A percentile compares a stretch with the other conserved stretches of the same genome.
Evolutionary conservation across 2,329 filamentous ascomycete genomes (phyloP).

Genomic region (Trichoderma koningiopsis): DNA sequence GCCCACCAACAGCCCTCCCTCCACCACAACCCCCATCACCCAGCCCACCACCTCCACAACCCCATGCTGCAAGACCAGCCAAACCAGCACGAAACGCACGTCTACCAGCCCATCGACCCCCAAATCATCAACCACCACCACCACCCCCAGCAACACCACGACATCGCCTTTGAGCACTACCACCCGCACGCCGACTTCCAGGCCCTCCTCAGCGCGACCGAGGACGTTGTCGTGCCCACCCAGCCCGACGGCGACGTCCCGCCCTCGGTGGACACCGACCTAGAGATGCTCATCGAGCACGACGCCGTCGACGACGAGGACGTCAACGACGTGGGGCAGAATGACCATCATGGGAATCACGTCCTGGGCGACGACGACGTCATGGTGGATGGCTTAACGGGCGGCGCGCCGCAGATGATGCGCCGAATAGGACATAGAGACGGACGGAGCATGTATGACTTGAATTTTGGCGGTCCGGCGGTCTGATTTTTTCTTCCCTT

Average conservation of each 20-base stretch:
- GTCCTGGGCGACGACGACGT: slow-evolving; percentile 28
- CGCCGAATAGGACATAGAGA: slow-evolving; percentile 32
- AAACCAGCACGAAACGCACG: slow-evolving; percentile 35
- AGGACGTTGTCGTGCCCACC: slow-evolving; percentile 35
- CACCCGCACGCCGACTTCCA: slow-evolving; percentile 55
- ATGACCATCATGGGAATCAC: not conserved
- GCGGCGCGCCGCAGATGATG: slow-evolving; percentile 9
- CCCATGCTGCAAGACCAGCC: slow-evolving; percentile 40
- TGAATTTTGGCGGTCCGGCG: slow-evolving; percentile 33
- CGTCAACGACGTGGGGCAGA: slow-evolving; percentile 28
- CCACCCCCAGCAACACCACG: slow-evolving; percentile 28
- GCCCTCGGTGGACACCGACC: slow-evolving; percentile 50
- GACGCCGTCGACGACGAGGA: slow-evolving; percentile 48
- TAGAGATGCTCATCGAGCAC: slow-evolving; percentile 56
- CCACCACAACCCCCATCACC: slow-evolving; percentile 26
- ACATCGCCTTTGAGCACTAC: slow-evolving; percentile 46
- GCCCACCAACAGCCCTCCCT: slow-evolving; percentile 55
- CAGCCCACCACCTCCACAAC: slow-evolving; percentile 37
- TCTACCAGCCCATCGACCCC: slow-evolving; percentile 61
- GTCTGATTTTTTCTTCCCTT: slow-evolving; percentile 17
- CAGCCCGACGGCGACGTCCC: slow-evolving; percentile 38
- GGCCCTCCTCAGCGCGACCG: slow-evolving; percentile 54
- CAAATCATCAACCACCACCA: slow-evolving; percentile 25
- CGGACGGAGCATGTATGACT: slow-evolving; percentile 34
- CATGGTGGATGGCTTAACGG: slow-evolving; percentile 22